Evolutionary conservation across 345 rosid genomes (phyloP).

Genomic region (Aurinia saxatilis): DNA sequence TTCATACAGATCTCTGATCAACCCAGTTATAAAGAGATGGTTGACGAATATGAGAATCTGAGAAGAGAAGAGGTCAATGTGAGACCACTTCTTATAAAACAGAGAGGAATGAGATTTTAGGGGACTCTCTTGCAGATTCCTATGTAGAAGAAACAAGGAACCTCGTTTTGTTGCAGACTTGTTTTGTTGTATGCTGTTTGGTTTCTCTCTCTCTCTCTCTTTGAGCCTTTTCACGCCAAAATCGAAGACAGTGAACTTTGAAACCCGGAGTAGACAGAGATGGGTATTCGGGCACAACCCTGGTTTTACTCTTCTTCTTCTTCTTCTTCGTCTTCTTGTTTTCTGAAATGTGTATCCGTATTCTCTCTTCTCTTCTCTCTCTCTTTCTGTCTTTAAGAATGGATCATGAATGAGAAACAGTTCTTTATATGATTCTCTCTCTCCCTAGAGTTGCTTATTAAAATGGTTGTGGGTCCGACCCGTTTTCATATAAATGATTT

Average conservation of each 20-base stretch:
- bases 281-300: conserved; percentile 34
- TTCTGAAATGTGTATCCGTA: conserved; percentile 14
- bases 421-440: conserved; percentile 14
- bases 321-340: neutral
- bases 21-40: conserved; percentile 13
- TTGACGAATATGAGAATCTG: conserved; percentile 41
- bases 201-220: conserved; percentile 8
- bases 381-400: neutral
- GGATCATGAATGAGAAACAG: conserved; percentile 24
- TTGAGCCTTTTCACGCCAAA: conserved; percentile 14
- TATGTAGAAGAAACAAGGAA: conserved; percentile 10
- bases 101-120: neutral
- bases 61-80: conserved; percentile 52
- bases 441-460: neutral
- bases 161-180: conserved; percentile 27
- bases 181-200: neutral
- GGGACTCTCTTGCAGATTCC: neutral
- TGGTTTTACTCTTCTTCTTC: conserved; percentile 19
- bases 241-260: conserved; percentile 15
- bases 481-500: neutral
- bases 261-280: conserved; percentile 13
- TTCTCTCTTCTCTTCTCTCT: neutral
- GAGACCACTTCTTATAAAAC: conserved; percentile 12
- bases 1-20: conserved; percentile 37
- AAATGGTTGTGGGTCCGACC: conserved; percentile 22